Base-by-base conservation (phyloP, 1,284 basidiomycete species). In the Sanghuangporus sanghuang region DNA sequence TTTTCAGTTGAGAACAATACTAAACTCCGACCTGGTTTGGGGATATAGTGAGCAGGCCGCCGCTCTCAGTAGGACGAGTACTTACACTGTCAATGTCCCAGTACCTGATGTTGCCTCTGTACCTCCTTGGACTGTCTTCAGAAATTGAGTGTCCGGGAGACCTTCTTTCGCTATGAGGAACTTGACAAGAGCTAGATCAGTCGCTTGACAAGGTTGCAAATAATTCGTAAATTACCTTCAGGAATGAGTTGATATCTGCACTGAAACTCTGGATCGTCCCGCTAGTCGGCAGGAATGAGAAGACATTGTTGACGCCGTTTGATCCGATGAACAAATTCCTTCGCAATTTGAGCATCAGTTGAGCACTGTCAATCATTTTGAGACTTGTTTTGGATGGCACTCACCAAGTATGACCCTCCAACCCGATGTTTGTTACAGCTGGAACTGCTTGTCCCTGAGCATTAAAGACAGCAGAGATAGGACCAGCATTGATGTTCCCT, bases 271-370 rank as follows among this genome's bases (percentile, higher is more conserved):
- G 21, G 21, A 73, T 46, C n/a, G 12, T 72, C 0, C 78, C 80
- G 64, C 71, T 73, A 1, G 76, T 72, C 11, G 81, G 81, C 21
- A 88, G 75, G 81, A 86, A 88, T 2, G 86, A 87, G 72, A 78
- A 87, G 2, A 88, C 86, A 9, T 77, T 72, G 73, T 87, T 88
- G n/a, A 76, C 71, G 49, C 82, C 82, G 69, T 88, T 88, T 27
- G 74, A 78, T 23, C 86, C 85, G 44, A 59, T 73, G 73, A 85
- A 86, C 58, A 88, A 67, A 69, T 86, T 77, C 85, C 82, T 83
- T 54, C 16, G n/a, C n/a, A 35, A 32, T 32, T 32, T 32, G 11
- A 18, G 60, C 7, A 18, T 36, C 16, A 52, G 14, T 14, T 32
- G 27, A 32, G 27, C 27, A 5, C 27, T 32, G 27, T 32, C 27